Base-by-base conservation (phyloP, 352 stramenopile genomes). In the Peronospora belbahrii region DNA sequence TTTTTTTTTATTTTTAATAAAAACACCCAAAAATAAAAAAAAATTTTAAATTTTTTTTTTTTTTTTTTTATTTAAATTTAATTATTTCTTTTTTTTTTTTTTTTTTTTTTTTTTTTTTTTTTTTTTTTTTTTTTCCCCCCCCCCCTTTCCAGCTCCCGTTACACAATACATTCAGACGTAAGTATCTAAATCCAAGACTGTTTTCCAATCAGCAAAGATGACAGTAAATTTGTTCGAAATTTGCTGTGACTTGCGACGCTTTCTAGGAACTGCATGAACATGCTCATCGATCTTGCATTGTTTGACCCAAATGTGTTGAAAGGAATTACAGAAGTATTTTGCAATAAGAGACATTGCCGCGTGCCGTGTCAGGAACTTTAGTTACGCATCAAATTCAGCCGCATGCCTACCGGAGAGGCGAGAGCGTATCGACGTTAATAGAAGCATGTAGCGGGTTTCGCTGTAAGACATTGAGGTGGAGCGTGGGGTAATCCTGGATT, bases 341-440 rank as follows among this genome's bases (percentile, higher is more conserved):
- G 85, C 80, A 8, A 53, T 46, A 27, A 88, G n/a, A 89, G 14
- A 95, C 64, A 28, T 95, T 64, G 13, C 76, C 74, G 1, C 69
- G 35, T 5, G 81, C 61, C n/a, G 62, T 66, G 10, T 84, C 3
- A 94, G 77, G 27, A 62, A 86, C 17, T 74, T 71, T 5, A 96
- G 59, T 49, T 96, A 84, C 11, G 71, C 59, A 49, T 96, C 82
- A 45, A 96, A 96, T 13, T 85, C 82, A 23, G 55, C 27, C n/a
- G n/a, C n/a, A n/a, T n/a, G n/a, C n/a, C n/a, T n/a, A n/a, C n/a
- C n/a, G n/a, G n/a, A n/a, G n/a, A n/a, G n/a, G n/a, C 39, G 89
- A 74, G 38, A 95, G 76, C 2, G 56, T 66, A 24, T 95, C 85
- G 33, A 86, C 53, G 42, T 95, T 94, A 58, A 94, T 95, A 17